Evolutionary conservation across 2,329 filamentous ascomycete genomes (phyloP).

Genomic region (Verticillium albo-atrum): DNA sequence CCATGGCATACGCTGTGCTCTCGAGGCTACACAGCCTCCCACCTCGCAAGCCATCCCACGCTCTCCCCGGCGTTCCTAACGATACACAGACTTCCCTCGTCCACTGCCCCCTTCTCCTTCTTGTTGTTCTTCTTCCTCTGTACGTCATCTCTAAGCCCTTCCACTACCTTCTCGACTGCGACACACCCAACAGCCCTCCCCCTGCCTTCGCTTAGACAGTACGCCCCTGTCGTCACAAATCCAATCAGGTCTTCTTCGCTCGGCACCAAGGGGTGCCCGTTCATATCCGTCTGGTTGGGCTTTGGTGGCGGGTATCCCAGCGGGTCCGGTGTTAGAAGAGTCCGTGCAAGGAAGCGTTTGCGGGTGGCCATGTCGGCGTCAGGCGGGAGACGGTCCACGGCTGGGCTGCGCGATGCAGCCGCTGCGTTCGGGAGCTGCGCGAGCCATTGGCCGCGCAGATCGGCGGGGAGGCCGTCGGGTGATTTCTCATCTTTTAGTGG

Average conservation of each 20-base stretch:
- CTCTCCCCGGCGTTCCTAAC: constrained; percentile 76
- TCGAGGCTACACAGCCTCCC: constrained; percentile 58
- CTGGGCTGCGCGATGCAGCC: background rate
- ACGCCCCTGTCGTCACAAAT: constrained; percentile 85
- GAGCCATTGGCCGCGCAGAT: constrained; percentile 70
- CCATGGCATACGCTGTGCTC: background rate
- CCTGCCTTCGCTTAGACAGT: constrained; percentile 70
- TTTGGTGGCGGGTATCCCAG: constrained; percentile 29
- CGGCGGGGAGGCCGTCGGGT: constrained; percentile 28
- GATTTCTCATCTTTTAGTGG: constrained; percentile 13
- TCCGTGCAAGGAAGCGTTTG: constrained; percentile 41
- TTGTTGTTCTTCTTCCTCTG: constrained; percentile 8
- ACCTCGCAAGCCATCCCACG: constrained; percentile 72
- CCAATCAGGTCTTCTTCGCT: constrained; percentile 73
- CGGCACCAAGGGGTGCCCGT: constrained; percentile 64
- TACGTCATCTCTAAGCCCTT: constrained; percentile 23
- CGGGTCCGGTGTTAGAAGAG: constrained; percentile 34
- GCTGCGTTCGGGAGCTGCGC: constrained; percentile 36
- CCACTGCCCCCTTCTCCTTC: constrained; percentile 20
- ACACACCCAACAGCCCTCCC: constrained; percentile 74
- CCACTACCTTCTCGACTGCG: constrained; percentile 51
- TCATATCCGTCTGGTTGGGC: constrained; percentile 32
- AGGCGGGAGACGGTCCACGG: constrained; percentile 15
- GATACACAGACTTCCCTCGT: constrained; percentile 63
- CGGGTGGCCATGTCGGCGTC: constrained; percentile 29